Evolutionary conservation across 352 stramenopile species (phyloP).

Genomic region (Pythium catenulatum): DNA sequence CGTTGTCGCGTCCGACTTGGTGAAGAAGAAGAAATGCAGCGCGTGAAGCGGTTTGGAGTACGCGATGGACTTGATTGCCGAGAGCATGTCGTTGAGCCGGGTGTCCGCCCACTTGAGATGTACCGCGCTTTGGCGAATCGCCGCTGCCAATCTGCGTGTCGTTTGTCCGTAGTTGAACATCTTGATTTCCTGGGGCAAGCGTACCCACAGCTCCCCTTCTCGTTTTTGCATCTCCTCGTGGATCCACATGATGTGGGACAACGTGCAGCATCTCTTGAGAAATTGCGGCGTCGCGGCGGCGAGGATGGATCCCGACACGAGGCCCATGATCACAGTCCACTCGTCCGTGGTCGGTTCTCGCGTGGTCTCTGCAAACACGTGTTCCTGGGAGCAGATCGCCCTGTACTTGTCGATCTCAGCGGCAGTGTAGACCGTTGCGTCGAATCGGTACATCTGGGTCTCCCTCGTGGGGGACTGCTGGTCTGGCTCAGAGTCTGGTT

Average conservation of each 20-base stretch:
- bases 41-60: conserved; percentile 5
- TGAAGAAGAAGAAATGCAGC: conserved; percentile 35
- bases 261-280: conserved; percentile 37
- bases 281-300: neutral
- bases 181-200: neutral
- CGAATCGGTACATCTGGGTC: no score
- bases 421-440: no score
- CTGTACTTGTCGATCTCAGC: neutral
- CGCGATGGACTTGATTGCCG: neutral
- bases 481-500: no score
- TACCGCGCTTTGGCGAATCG: neutral
- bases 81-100: neutral
- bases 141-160: neutral
- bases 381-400: neutral
- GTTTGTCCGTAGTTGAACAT: conserved; percentile 23
- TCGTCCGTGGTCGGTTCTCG: conserved; percentile 1
- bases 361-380: neutral
- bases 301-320: conserved; percentile 25
- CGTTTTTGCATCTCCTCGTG: neutral
- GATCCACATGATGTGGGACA: conserved; percentile 13
- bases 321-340: conserved; percentile 14
- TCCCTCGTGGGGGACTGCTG: no score
- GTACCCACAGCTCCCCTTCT: conserved; percentile 19
- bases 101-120: neutral
- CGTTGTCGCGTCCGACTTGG: neutral